A percentile compares a stretch with the other conserved stretches of the same genome.
Conservation (phyloP, 2,329 filamentous ascomycete genomes). For the Herpotrichia juniperi region DNA sequence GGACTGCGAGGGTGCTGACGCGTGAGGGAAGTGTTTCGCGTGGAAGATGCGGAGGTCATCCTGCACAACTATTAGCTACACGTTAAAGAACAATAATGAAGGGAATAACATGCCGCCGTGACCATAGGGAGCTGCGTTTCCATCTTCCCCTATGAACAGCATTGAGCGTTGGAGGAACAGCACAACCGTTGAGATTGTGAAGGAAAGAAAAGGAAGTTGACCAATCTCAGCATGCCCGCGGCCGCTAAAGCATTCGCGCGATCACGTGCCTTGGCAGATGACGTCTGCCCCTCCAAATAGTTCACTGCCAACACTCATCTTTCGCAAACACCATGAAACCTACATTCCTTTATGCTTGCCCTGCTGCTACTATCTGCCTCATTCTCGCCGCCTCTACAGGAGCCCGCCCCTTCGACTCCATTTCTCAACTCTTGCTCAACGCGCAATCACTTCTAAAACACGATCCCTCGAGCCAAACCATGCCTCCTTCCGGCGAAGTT, state of each 20-base stretch:
- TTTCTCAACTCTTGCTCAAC: constrained; percentile 33
- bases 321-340: constrained; percentile 34
- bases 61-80: constrained; percentile 31
- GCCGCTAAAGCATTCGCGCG: constrained; percentile 22
- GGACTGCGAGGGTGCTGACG: constrained; percentile 41
- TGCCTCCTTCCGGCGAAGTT: constrained; percentile 38
- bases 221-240: background rate
- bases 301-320: constrained; percentile 7
- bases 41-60: constrained; percentile 53
- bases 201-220: background rate
- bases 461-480: constrained; percentile 22
- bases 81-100: background rate
- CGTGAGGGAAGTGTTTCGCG: constrained; percentile 49
- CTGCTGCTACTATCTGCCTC: constrained; percentile 35
- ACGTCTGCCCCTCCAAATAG: constrained; percentile 33
- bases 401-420: constrained; percentile 36
- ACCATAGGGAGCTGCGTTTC: constrained; percentile 35
- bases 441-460: constrained; percentile 36
- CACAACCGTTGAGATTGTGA: background rate
- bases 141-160: constrained; percentile 18
- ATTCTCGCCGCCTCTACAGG: constrained; percentile 38
- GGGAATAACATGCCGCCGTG: constrained; percentile 34
- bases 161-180: background rate
- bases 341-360: constrained; percentile 27
- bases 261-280: constrained; percentile 44